Percentiles rank a stretch among this genome's conserved stretches.
phyloP scores from a whole-genome alignment of 352 stramenopile species.

The Globisporangium perplexum region DNA sequence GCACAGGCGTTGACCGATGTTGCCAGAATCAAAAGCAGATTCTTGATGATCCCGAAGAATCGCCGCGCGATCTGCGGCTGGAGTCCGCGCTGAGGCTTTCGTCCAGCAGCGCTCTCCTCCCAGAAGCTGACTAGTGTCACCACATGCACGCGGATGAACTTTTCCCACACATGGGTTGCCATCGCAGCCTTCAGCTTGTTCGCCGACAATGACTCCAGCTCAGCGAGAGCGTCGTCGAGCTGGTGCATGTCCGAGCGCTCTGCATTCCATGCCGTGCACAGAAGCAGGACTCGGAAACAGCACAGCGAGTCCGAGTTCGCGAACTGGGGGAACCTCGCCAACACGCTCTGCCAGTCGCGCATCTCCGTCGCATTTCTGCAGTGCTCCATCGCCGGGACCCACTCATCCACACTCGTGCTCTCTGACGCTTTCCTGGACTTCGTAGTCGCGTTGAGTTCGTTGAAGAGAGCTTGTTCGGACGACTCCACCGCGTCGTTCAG shows the following conservation, averaged over 20 bases:
- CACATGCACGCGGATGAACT: conserved; percentile 76
- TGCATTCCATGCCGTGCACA: conserved; percentile 76
- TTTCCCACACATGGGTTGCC: conserved; percentile 72
- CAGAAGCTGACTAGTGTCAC: conserved; percentile 78
- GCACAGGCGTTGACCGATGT: conserved; percentile 19
- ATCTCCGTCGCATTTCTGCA: conserved; percentile 57
- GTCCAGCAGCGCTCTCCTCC: conserved; percentile 66
- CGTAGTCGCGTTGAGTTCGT: conserved; percentile 11
- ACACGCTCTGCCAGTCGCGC: conserved; percentile 54
- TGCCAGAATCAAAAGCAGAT: conserved; percentile 41
- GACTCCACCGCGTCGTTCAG: conserved; percentile 62
- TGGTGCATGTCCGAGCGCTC: conserved; percentile 83
- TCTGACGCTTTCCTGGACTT: conserved; percentile 6
- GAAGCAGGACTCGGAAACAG: conserved; percentile 56
- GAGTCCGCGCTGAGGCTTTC: conserved; percentile 60
- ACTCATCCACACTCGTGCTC: conserved; percentile 27
- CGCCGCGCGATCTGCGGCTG: conserved; percentile 68
- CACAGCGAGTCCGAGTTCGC: conserved; percentile 46
- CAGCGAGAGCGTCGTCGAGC: conserved; percentile 61
- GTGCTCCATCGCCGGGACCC: conserved; percentile 60
- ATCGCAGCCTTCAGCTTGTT: conserved; percentile 50
- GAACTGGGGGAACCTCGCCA: conserved; percentile 59
- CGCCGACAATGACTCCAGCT: conserved; percentile 44
- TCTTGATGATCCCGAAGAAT: conserved; percentile 77
- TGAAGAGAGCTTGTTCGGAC: conserved; percentile 26